A percentile compares a stretch with the other conserved stretches of the same genome.
Conservation (phyloP, 768 basidiomycete species). For the Termitomyces heimii region DNA sequence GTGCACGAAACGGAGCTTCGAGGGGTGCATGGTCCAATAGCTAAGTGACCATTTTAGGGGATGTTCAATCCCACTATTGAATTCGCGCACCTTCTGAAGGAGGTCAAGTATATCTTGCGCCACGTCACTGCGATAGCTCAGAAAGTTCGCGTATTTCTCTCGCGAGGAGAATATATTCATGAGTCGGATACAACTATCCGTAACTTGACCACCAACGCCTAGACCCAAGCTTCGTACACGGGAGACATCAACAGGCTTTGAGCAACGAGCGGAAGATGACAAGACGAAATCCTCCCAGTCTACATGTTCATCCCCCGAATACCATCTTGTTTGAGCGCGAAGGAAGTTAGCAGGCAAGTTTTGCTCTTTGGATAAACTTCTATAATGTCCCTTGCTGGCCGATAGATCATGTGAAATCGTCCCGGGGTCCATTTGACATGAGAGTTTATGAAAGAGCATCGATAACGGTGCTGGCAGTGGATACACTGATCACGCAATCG, state of each 20-base stretch:
- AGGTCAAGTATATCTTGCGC: background rate
- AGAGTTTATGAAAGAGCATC: background rate
- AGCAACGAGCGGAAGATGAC: background rate
- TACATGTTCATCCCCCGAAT: background rate
- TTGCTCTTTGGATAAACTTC: background rate
- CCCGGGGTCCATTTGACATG: background rate
- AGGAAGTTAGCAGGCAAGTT: background rate
- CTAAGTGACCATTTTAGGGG: background rate
- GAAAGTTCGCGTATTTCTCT: background rate
- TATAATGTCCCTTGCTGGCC: background rate
- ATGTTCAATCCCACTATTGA: background rate
- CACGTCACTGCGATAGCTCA: background rate
- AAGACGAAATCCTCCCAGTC: background rate
- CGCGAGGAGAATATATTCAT: background rate
- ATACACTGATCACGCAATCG: too few species aligned
- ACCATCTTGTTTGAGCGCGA: background rate
- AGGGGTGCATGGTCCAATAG: slow-evolving; percentile 13
- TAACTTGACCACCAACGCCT: background rate
- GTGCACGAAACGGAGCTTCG: slow-evolving; percentile 1
- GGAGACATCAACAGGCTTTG: background rate
- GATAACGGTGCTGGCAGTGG: too few species aligned
- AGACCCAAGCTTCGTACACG: background rate
- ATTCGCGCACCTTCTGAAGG: background rate
- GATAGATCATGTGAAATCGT: background rate
- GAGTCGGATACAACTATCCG: background rate